Evolutionary conservation across 2,329 filamentous ascomycete genomes (phyloP), one percentile per base, ranked within the genome.

Genomic region (Pyricularia pennisetigena): DNA sequence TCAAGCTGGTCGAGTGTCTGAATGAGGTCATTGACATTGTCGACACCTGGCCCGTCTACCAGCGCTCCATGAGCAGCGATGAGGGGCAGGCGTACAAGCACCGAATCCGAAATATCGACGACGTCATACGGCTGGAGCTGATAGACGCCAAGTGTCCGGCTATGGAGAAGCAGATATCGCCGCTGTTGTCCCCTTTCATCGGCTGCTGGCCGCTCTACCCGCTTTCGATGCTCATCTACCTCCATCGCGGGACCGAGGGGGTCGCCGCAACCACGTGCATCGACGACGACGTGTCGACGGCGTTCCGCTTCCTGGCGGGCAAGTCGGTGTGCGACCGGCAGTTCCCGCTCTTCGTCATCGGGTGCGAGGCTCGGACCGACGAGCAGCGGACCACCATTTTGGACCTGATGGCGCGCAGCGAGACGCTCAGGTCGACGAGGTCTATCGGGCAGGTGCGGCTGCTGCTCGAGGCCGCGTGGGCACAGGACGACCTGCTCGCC

Each of bases 281-380:
- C 30, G 35, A 41, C 12, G 12, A 41, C 66, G 72, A 75, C 26
- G 57, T 61, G 54, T 59, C 72, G 2, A 6, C 49, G 23, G 62
- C 72, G 2, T 66, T 78, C 0, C 73, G 75, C 4, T 26, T 64
- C 6, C 32, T 73, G 26, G 65, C 73, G 28, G 72, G 70, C 26
- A 28, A 29, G 16, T 71, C 69, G 1, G 23, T 68, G 12, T 79
- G 77, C 30, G 67, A 71, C 10, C 77, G 77, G 69, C 75, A 76
- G 68, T 79, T 79, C 4, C 78, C 78, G 0, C 59, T 79, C 1
- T 72, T 78, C 20, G 76, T 79, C 24, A 64, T 79, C 0, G 75
- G 74, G 12, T 78, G 76, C 69, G 77, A 79, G 71, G 75, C 78
- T 16, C 70, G 72, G 7, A 74, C 70, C 2, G 78, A 79, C 5